phyloP scores from a whole-genome alignment of 1,284 basidiomycete genomes.

The Pseudozyma flocculosa region DNA sequence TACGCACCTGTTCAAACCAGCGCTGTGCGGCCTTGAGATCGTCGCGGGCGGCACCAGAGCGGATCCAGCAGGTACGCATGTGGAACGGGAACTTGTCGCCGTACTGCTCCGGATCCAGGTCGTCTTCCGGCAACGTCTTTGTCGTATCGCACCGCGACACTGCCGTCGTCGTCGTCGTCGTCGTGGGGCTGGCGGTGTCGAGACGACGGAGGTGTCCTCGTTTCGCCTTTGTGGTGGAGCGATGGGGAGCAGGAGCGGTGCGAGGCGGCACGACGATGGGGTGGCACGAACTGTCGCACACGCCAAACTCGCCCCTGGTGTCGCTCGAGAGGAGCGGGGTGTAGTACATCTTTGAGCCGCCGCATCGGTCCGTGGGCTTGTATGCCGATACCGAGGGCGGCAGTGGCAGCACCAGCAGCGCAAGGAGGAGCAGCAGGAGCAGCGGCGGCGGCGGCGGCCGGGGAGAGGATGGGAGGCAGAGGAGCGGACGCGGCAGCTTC shows the following conservation, averaged over 20 bases:
- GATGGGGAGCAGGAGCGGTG: no score
- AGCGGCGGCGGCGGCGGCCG: no score
- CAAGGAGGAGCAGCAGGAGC: no score
- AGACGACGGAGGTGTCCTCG: no score
- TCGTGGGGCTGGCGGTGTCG: no score
- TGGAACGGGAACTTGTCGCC: constrained; percentile 3
- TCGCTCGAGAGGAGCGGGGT: constrained; percentile 1
- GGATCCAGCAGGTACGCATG: constrained; percentile 1
- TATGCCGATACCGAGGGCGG: no score
- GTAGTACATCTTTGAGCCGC: constrained; percentile 3
- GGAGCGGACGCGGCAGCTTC: no score
- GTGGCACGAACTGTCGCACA: constrained; percentile 3
- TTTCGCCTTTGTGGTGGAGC: no score
- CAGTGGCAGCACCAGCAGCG: no score
- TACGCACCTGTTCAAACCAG: constrained; percentile 1
- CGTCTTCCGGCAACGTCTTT: constrained; percentile 1
- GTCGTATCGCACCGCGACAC: constrained; percentile 1
- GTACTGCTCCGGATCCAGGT: constrained; percentile 1
- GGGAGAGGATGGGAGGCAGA: no score
- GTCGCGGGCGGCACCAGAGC: background rate
- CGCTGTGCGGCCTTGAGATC: background rate
- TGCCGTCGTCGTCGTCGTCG: no score
- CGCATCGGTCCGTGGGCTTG: background rate
- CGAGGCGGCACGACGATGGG: background rate
- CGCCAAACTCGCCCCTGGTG: background rate